A percentile compares a stretch with the other conserved stretches of the same genome.
These are phyloP conservation scores for Tetrapisispora namnaoensis DNA, from an alignment of 805 yeast genomes.

Conservation along the genomic window DNA sequence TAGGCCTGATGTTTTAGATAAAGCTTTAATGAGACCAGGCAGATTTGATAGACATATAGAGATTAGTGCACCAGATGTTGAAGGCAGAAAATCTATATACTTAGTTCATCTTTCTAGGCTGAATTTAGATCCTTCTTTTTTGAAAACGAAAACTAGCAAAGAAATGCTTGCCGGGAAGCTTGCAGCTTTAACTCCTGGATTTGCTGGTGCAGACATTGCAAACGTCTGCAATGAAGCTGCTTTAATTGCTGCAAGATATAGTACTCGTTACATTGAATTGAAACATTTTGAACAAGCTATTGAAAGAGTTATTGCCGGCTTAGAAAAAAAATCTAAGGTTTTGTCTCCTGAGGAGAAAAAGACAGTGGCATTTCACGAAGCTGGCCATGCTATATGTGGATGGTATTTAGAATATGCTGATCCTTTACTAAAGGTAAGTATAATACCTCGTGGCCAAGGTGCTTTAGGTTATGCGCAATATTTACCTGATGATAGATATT, in stretches of 20 bases:
- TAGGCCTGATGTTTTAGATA: conserved; percentile 86
- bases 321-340: conserved; percentile 81
- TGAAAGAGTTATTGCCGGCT: conserved; percentile 93
- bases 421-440: conserved; percentile 89
- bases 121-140: conserved; percentile 35
- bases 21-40: conserved; percentile 92
- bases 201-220: conserved; percentile 97
- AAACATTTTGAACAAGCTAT: conserved; percentile 91
- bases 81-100: conserved; percentile 90
- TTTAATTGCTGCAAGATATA: conserved; percentile 83
- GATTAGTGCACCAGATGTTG: conserved; percentile 88
- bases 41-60: conserved; percentile 91
- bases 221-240: conserved; percentile 97
- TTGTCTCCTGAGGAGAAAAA: conserved; percentile 78
- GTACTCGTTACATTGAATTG: conserved; percentile 58
- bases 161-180: conserved; percentile 70
- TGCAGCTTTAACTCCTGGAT: conserved; percentile 96
- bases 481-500: conserved; percentile 83
- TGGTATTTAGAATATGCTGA: conserved; percentile 90
- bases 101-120: conserved; percentile 73
- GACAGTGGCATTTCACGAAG: conserved; percentile 95
- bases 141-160: conserved; percentile 39
- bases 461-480: conserved; percentile 97
- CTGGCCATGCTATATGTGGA: conserved; percentile 98
- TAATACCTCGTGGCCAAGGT: conserved; percentile 94